phyloP scores from a whole-genome alignment of 2,329 filamentous ascomycete genomes.

The Geosmithia putterillii region DNA sequence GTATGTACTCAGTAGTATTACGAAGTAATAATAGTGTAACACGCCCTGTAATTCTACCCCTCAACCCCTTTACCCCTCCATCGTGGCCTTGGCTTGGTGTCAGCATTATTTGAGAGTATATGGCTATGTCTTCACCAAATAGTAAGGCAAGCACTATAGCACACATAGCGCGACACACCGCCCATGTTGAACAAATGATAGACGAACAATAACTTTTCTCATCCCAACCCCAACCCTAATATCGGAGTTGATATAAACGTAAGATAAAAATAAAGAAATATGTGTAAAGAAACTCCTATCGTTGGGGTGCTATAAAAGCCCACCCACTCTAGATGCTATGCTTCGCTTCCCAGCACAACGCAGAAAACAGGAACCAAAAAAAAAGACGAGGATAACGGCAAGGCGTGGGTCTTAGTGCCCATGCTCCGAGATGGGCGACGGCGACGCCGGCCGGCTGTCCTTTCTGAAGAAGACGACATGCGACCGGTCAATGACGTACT shows the following conservation, averaged over 20 bases:
- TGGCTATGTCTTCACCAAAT: too few species aligned
- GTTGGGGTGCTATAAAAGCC: background rate
- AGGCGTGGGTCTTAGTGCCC: background rate
- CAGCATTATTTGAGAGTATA: too few species aligned
- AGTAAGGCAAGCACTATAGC: too few species aligned
- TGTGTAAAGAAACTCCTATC: constrained; percentile 1
- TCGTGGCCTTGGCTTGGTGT: too few species aligned
- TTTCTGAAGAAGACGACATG: constrained; percentile 65
- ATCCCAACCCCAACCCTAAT: too few species aligned
- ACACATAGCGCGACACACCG: too few species aligned
- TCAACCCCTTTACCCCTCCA: too few species aligned
- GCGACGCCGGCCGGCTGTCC: constrained; percentile 41
- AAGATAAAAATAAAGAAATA: background rate
- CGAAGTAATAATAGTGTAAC: too few species aligned
- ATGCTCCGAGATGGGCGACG: too few species aligned
- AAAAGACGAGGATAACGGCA: background rate
- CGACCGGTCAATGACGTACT: constrained; percentile 83
- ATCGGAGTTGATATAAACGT: background rate
- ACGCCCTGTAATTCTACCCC: too few species aligned
- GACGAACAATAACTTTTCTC: background rate
- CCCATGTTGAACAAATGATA: too few species aligned
- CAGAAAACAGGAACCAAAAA: background rate
- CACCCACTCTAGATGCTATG: background rate
- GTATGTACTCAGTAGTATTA: too few species aligned
- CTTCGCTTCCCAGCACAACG: background rate